Evolutionary conservation across 148 eudicot genomes (phyloP), one percentile per base, ranked within the genome.

Genomic region (Gaultheria prostrata): DNA sequence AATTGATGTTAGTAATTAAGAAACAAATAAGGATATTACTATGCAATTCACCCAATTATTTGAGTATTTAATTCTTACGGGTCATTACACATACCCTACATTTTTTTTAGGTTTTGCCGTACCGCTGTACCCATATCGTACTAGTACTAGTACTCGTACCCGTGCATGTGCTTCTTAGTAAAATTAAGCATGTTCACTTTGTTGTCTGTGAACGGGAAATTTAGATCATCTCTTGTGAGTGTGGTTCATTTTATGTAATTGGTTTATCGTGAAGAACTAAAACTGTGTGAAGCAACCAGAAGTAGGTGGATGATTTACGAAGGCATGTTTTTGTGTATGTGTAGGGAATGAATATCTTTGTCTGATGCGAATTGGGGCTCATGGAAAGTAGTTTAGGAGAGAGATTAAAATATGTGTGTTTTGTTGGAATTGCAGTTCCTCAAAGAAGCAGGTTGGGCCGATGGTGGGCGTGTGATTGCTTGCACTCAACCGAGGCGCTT

Each of bases 401-500:
- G 3, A 54, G 30, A 21, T 67, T 77, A 15, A 59, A 21, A 15
- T 75, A 8, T 1, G 6, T 80, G 11, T 81, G 71, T 30, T 82
- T 20, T 54, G 50, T 59, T 86, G 70, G 80, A 83, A 56, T 49
- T 87, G 83, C 87, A 97, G 99, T 97, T 85, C 86, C 91, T 97
- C 61, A 92, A 91, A 83, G 98, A 92, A 89, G 98, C 94, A 75
- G 99, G 99, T 26, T 97, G 99, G 99, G 97, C 98, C 28, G 97
- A 94, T 61, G 92, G 87, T 51, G 97, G 94, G 57, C 94, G 88
- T 77, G 80, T 97, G 80, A 93, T 97, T 78, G 99, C 98, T 35
- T 97, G 99, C 85, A 97, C 99, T 76, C 99, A 97, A 82, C 99
- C 99, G 53, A 93, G 99, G 49, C 93, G 99, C 79, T 89, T 97